These are phyloP conservation scores for Irpex sp. DNA, from an alignment of 1,284 basidiomycete species.

Conservation along the genomic window DNA sequence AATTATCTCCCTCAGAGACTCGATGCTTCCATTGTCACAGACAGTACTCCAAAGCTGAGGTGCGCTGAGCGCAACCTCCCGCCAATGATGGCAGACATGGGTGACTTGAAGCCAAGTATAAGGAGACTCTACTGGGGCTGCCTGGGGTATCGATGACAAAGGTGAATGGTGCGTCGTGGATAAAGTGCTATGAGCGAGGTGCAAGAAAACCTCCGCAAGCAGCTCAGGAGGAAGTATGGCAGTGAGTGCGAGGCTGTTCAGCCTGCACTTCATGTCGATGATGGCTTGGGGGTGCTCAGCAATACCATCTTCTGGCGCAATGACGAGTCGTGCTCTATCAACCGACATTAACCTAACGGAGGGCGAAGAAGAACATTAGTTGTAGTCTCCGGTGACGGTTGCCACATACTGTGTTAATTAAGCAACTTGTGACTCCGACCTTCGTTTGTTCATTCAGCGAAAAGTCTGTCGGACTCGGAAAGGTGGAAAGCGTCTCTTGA, in stretches of 20 bases:
- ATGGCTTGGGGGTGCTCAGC: neutral
- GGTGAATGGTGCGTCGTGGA: neutral
- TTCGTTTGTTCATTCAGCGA: too few species aligned
- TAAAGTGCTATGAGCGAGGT: neutral
- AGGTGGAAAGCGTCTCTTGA: too few species aligned
- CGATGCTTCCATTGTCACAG: neutral
- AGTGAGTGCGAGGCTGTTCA: neutral
- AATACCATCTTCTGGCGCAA: neutral
- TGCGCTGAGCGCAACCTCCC: conserved; percentile 4
- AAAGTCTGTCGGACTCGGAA: too few species aligned
- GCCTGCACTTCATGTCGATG: neutral
- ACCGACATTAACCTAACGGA: too few species aligned
- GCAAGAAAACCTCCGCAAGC: neutral
- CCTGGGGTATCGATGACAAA: neutral
- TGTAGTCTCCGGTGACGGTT: too few species aligned
- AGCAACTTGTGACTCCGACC: too few species aligned
- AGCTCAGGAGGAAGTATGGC: neutral
- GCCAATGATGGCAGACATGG: conserved; percentile 12
- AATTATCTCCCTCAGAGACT: neutral
- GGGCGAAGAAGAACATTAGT: too few species aligned
- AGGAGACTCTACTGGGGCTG: neutral
- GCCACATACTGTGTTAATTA: too few species aligned
- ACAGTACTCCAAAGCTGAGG: conserved; percentile 7
- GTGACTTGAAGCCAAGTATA: conserved; percentile 5
- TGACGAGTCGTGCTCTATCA: too few species aligned